Percentiles rank a stretch among this genome's conserved stretches.
phyloP scores from a whole-genome alignment of 495 filamentous ascomycete genomes.

The Xylaria cubensis region DNA sequence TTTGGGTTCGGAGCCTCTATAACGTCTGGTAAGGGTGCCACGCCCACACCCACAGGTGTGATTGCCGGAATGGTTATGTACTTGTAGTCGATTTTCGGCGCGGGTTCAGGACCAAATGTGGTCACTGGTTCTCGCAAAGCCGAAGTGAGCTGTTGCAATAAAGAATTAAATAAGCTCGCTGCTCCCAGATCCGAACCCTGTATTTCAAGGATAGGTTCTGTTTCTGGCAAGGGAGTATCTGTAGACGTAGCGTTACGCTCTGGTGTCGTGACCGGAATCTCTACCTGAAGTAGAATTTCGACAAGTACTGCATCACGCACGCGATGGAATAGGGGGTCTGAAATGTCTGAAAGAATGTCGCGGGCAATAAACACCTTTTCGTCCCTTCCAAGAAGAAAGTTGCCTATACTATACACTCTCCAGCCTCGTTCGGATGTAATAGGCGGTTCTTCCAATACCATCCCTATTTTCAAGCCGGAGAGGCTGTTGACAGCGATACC shows the following conservation, averaged over 20 bases:
- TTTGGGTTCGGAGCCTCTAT: conserved; percentile 59
- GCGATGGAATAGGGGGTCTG: conserved; percentile 84
- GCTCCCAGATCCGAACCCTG: conserved; percentile 43
- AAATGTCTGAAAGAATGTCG: conserved; percentile 74
- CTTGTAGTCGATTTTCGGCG: conserved; percentile 42
- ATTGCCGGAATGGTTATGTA: conserved; percentile 68
- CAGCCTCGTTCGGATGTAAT: conserved; percentile 55
- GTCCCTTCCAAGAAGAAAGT: conserved; percentile 82
- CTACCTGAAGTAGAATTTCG: conserved; percentile 62
- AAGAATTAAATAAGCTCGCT: conserved; percentile 59
- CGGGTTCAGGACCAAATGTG: conserved; percentile 40
- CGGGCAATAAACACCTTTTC: conserved; percentile 86
- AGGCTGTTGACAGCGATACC: conserved; percentile 82
- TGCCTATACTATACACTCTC: conserved; percentile 78
- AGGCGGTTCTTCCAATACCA: conserved; percentile 69
- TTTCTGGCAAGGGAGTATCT: conserved; percentile 24
- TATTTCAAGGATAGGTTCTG: conserved; percentile 42
- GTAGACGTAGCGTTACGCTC: conserved; percentile 37
- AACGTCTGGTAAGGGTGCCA: conserved; percentile 74
- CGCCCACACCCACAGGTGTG: conserved; percentile 75
- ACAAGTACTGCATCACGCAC: conserved; percentile 73
- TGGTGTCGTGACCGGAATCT: conserved; percentile 21
- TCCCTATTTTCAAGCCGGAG: conserved; percentile 76
- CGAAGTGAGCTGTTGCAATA: conserved; percentile 65
- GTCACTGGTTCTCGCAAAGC: conserved; percentile 55